Evolutionary conservation across 2,329 filamentous ascomycete genomes (phyloP).

Genomic region (Mycosphaerella arachidis): DNA sequence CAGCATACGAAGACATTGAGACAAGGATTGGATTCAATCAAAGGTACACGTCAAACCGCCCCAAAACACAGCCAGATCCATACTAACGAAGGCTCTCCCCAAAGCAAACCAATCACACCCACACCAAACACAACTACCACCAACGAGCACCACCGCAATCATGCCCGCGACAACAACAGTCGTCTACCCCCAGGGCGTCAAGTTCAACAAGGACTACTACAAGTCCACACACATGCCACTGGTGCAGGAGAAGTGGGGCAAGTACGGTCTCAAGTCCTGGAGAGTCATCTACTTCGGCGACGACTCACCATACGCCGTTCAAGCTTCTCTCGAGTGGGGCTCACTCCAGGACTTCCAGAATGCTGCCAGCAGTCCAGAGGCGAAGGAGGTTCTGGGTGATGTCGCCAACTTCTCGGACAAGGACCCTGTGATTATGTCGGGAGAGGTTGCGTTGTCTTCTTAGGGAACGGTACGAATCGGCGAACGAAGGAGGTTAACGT

Average conservation of each 20-base stretch:
- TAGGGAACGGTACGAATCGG: neutral
- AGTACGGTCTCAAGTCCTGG: conserved; percentile 32
- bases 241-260: conserved; percentile 31
- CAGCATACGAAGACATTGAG: neutral
- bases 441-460: conserved; percentile 22
- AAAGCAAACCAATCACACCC: neutral
- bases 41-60: neutral
- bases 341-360: conserved; percentile 26
- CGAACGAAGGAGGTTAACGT: neutral
- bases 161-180: conserved; percentile 27
- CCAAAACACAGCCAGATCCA: neutral
- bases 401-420: conserved; percentile 36
- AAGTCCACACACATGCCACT: conserved; percentile 37
- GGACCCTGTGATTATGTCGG: conserved; percentile 31
- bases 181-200: conserved; percentile 34
- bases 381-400: conserved; percentile 30
- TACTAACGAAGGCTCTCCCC: neutral
- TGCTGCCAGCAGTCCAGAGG: conserved; percentile 21
- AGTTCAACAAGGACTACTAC: conserved; percentile 40
- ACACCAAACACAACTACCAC: conserved; percentile 4
- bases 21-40: neutral
- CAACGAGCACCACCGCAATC: neutral
- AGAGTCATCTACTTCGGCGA: conserved; percentile 31
- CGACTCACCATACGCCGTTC: conserved; percentile 31
- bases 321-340: conserved; percentile 33